Percentiles rank a stretch among this genome's conserved stretches.
Conservation (phyloP, 768 basidiomycete species). For the Phylloporus sp. region DNA sequence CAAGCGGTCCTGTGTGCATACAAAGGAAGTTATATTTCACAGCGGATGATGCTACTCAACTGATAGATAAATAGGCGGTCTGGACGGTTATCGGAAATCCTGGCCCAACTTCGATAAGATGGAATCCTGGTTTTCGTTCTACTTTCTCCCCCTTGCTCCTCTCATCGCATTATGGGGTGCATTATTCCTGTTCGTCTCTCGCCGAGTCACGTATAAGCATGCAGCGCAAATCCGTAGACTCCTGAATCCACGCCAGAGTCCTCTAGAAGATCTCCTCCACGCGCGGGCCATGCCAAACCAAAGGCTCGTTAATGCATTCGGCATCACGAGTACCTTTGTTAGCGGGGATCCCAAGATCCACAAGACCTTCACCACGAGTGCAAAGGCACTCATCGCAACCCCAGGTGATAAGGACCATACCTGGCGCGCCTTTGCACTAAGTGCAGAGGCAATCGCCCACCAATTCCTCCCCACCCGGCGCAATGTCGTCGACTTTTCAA, state of each 20-base stretch:
- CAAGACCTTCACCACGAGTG: slow-evolving; percentile 18
- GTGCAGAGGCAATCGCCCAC: slow-evolving; percentile 11
- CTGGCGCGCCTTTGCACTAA: slow-evolving; percentile 14
- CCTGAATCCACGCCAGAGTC: slow-evolving; percentile 11
- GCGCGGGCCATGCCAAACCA: slow-evolving; percentile 20
- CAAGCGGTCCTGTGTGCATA: background rate
- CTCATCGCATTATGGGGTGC: background rate
- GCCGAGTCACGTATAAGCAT: slow-evolving; percentile 5
- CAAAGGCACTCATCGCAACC: slow-evolving; percentile 19
- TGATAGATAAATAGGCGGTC: background rate
- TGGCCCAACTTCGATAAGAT: background rate
- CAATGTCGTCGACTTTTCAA: slow-evolving; percentile 28
- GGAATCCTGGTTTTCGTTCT: background rate
- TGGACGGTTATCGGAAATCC: background rate
- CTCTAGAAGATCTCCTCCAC: slow-evolving; percentile 14
- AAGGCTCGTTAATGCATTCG: slow-evolving; percentile 26
- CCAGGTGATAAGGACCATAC: slow-evolving; percentile 1
- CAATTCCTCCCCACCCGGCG: slow-evolving; percentile 10
- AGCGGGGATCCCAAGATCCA: slow-evolving; percentile 32
- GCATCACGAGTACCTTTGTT: slow-evolving; percentile 51
- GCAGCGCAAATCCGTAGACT: slow-evolving; percentile 5
- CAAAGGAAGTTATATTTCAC: background rate
- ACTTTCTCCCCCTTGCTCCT: background rate
- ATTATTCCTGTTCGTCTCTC: background rate
- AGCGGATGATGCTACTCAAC: background rate